Evolutionary conservation across 306 rosid species (phyloP), one percentile per base, ranked within the genome.

Genomic region (Medicago arabica): DNA sequence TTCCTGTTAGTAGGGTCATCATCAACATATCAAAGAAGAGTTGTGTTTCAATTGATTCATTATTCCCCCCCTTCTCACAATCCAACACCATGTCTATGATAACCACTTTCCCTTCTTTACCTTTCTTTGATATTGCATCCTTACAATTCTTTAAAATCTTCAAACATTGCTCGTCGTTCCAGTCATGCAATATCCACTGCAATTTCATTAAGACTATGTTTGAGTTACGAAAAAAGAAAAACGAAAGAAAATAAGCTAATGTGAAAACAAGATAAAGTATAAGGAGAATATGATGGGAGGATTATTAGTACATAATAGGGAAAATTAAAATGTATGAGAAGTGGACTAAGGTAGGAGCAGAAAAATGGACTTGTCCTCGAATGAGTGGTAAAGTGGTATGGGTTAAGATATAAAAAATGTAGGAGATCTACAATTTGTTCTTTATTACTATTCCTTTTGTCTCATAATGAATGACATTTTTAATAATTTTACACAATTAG

Each of bases 21-120:
- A 21, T 58, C n/a, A 58, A 11, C 64, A 58, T 58, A 23, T 58
- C 64, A 58, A 21, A 58, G n/a, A 57, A 57, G 13, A 57, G 19
- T 53, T 53, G 60, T 18, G 60, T 53, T 53, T 53, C 60, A n/a
- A 53, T 1, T 2, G 23, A 7, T 17, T 53, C 28, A 53, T 53
- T 53, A 53, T 2, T 53, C 13, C 6, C 1, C 15, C 8, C 55
- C 19, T 53, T 17, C 25, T 53, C 5, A 54, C 3, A 17, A 5
- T 54, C 60, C 13, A 54, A 2, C 13, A 54, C 60, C 60, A 54
- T 54, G 12, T 54, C 60, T 17, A 54, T 54, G 60, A 54, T 17
- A 17, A 54, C 8, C 6, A 17, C 28, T 13, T 54, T 54, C 6
- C 60, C 60, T 17, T 54, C 28, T 18, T 54, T 54, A 18, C 60